These are phyloP conservation scores for Alloascoidea hylecoeti DNA, from an alignment of 805 yeast genomes.

Conservation along the genomic window DNA sequence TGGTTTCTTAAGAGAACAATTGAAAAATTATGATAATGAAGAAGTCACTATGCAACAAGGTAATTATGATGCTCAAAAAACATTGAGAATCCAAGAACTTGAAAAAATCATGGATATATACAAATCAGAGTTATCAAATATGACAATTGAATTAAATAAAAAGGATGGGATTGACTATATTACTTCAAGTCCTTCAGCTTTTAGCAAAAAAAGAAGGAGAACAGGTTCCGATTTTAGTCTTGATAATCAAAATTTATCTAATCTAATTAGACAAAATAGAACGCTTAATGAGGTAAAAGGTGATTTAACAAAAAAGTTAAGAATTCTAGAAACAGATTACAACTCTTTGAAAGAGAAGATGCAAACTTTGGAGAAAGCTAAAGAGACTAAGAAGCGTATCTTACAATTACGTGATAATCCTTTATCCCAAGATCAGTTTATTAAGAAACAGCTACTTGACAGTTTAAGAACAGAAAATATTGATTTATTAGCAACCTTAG, in stretches of 20 bases:
- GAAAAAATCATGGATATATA: constrained; percentile 40
- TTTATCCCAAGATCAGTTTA: constrained; percentile 40
- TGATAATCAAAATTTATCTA: neutral
- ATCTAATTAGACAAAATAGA: constrained; percentile 14
- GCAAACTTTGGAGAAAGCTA: constrained; percentile 18
- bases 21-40: constrained; percentile 32
- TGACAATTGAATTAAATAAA: constrained; percentile 23
- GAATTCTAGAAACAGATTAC: constrained; percentile 21
- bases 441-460: constrained; percentile 36
- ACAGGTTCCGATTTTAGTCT: neutral
- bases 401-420: constrained; percentile 60
- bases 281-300: constrained; percentile 27
- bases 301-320: constrained; percentile 21
- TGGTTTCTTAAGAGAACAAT: constrained; percentile 38
- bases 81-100: constrained; percentile 18
- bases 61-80: constrained; percentile 8
- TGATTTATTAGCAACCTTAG: constrained; percentile 25
- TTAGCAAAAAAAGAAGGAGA: constrained; percentile 11
- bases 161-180: constrained; percentile 11
- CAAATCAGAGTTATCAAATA: constrained; percentile 31
- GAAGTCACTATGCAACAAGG: constrained; percentile 10
- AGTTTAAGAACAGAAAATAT: constrained; percentile 43
- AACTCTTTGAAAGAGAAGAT: constrained; percentile 22
- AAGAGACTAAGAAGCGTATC: constrained; percentile 29
- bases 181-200: neutral